Evolutionary conservation across 1,284 basidiomycete species (phyloP).

Genomic region (Microbotryum intermedium): DNA sequence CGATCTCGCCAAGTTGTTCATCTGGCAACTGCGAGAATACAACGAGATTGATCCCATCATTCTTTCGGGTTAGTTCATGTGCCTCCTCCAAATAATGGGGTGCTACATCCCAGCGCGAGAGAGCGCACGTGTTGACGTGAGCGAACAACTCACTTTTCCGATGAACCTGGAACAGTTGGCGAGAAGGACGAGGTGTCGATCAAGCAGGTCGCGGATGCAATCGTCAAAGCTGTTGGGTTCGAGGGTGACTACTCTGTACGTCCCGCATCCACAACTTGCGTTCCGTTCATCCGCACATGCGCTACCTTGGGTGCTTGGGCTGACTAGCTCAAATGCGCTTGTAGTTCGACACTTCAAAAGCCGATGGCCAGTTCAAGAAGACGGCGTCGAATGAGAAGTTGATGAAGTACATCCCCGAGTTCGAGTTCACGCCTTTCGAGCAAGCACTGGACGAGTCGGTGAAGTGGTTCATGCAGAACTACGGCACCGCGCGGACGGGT

Average conservation of each 20-base stretch:
- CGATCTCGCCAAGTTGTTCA: slow-evolving; percentile 82
- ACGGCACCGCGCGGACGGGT: slow-evolving; percentile 56
- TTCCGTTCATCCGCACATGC: no score
- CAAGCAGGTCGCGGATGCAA: slow-evolving; percentile 69
- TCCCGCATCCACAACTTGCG: slow-evolving; percentile 12
- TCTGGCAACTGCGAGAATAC: slow-evolving; percentile 83
- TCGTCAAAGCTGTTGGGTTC: slow-evolving; percentile 69
- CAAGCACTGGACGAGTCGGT: slow-evolving; percentile 65
- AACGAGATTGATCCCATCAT: slow-evolving; percentile 81
- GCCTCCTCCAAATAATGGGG: neutral
- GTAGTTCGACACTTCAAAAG: slow-evolving; percentile 40
- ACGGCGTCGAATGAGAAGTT: slow-evolving; percentile 85
- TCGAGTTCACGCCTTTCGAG: slow-evolving; percentile 81
- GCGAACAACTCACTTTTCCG: neutral
- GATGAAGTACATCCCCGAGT: slow-evolving; percentile 53
- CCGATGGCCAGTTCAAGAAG: slow-evolving; percentile 85
- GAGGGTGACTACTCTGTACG: slow-evolving; percentile 58
- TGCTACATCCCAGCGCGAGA: neutral
- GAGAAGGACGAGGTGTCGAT: slow-evolving; percentile 86
- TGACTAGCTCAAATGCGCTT: neutral
- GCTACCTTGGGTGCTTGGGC: neutral
- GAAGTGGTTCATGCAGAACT: slow-evolving; percentile 68
- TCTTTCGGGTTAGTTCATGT: slow-evolving; percentile 54
- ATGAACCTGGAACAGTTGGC: slow-evolving; percentile 55
- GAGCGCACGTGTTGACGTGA: neutral